Conservation (phyloP, 2,329 filamentous ascomycete species). For the Neopestalotiopsis sp. region DNA sequence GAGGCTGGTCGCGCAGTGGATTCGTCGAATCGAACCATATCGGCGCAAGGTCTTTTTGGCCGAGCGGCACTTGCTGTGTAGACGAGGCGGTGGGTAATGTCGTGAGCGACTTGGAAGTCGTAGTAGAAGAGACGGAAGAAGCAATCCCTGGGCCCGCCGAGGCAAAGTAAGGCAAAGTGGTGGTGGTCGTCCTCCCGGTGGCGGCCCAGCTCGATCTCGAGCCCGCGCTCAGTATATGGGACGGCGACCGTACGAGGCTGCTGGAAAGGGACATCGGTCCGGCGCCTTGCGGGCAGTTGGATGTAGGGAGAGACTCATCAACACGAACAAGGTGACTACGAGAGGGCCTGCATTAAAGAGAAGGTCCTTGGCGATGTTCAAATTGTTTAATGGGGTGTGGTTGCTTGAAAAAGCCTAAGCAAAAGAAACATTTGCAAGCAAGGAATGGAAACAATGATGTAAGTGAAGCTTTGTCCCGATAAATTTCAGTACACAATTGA, state of each 20-base stretch:
- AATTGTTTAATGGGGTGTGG: neutral
- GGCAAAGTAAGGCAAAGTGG: slow-evolving; percentile 15
- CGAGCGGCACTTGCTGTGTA: slow-evolving; percentile 20
- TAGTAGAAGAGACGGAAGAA: neutral
- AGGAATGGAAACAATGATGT: slow-evolving; percentile 11
- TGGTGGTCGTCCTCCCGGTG: slow-evolving; percentile 21
- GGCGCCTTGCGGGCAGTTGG: slow-evolving; percentile 31
- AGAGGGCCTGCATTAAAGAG: slow-evolving; percentile 1
- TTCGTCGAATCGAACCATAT: slow-evolving; percentile 51
- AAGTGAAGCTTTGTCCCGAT: slow-evolving; percentile 15
- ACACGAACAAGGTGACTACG: slow-evolving; percentile 25
- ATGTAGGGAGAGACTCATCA: slow-evolving; percentile 29
- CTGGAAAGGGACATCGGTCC: slow-evolving; percentile 42
- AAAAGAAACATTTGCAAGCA: neutral
- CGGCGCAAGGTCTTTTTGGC: slow-evolving; percentile 39
- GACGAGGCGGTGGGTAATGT: slow-evolving; percentile 22
- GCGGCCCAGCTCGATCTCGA: slow-evolving; percentile 18
- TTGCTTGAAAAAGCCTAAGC: too few relatives aligned
- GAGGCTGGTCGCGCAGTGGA: slow-evolving; percentile 33
- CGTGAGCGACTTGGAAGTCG: slow-evolving; percentile 20
- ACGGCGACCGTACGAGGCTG: slow-evolving; percentile 36
- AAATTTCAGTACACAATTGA: slow-evolving; percentile 5
- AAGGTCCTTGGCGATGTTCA: neutral
- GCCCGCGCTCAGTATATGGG: slow-evolving; percentile 34
- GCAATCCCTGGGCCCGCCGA: slow-evolving; percentile 2